These are phyloP conservation scores for Isoetes engelmannii DNA, from an alignment of 83 land plant genomes.

Conservation along the genomic window DNA sequence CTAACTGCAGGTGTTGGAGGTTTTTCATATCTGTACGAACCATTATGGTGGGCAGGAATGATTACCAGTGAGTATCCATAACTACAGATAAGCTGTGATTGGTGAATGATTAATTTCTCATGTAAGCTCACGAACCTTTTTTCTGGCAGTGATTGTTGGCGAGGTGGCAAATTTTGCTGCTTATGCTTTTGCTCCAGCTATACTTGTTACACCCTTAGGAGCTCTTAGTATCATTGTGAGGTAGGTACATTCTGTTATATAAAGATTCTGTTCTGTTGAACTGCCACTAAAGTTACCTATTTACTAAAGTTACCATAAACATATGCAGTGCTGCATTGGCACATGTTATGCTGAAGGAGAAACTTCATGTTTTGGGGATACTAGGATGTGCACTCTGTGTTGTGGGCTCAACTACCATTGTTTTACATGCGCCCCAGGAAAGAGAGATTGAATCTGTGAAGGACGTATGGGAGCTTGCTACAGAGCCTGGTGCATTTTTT, in stretches of 20 bases:
- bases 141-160: slow-evolving; percentile 21
- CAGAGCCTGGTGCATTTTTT: slow-evolving; percentile 65
- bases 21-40: slow-evolving; percentile 41
- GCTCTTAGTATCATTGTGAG: slow-evolving; percentile 24
- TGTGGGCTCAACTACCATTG: slow-evolving; percentile 66
- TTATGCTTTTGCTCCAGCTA: slow-evolving; percentile 22
- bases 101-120: not conserved
- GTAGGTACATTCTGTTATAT: slow-evolving; percentile 13
- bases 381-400: slow-evolving; percentile 72
- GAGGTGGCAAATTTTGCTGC: slow-evolving; percentile 22
- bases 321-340: slow-evolving; percentile 72
- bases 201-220: slow-evolving; percentile 19
- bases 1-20: slow-evolving; percentile 51
- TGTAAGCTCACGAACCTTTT: not conserved
- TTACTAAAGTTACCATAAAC: not conserved
- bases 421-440: slow-evolving; percentile 71
- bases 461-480: slow-evolving; percentile 66
- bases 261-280: not conserved
- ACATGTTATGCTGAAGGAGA: slow-evolving; percentile 62
- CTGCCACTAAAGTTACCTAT: not conserved
- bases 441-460: slow-evolving; percentile 52
- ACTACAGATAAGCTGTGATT: not conserved
- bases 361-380: slow-evolving; percentile 51
- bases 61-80: slow-evolving; percentile 39
- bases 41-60: slow-evolving; percentile 57